Evolutionary conservation across 305 asterid genomes (phyloP), one percentile per base, ranked within the genome.

Genomic region (Coffea humblotiana): DNA sequence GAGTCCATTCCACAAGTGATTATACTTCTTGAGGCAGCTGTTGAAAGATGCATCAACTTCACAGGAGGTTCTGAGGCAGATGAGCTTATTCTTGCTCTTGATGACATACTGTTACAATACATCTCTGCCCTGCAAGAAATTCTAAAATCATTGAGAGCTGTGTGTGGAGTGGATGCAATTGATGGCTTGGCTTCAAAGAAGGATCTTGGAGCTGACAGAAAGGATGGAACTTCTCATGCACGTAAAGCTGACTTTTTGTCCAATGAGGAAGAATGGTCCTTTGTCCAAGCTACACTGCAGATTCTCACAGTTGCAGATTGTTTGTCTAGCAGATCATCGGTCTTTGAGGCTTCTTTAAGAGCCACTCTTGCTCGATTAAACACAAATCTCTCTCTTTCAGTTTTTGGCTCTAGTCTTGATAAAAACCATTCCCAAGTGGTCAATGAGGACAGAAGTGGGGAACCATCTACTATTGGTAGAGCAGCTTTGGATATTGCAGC

Each of bases 31-130:
- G 99, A 96, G 89, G 92, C 97, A 82, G 94, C 99, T 79, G 96
- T 90, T 21, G 98, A 96, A 83, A 91, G 99, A 92, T 96, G 99
- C 87, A 89, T 96, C 78, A 93, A 86, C 83, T 92, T 96, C 73
- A 96, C 98, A 40, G 98, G 98, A 78, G 98, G 98, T 83, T 93
- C 97, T 29, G 99, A 96, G 91, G 95, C 89, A 67, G 98, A 96
- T 72, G 98, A 96, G 90, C 90, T 96, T 23, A 87, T 94, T 85
- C 94, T 91, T 76, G 96, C 90, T 75, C 92, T 96, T 16, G 99
- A 94, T 87, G 99, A 96, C 84, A 87, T 87, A 74, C 86, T 92
- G 86, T 77, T 96, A 83, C 97, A 94, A 77, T 96, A 94, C 85
- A 89, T 96, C 78, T 92, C 96, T 78, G 82, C 92, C 78, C 91